phyloP scores from a whole-genome alignment of 179 eudicot genomes.

The Beta corolliflora region DNA sequence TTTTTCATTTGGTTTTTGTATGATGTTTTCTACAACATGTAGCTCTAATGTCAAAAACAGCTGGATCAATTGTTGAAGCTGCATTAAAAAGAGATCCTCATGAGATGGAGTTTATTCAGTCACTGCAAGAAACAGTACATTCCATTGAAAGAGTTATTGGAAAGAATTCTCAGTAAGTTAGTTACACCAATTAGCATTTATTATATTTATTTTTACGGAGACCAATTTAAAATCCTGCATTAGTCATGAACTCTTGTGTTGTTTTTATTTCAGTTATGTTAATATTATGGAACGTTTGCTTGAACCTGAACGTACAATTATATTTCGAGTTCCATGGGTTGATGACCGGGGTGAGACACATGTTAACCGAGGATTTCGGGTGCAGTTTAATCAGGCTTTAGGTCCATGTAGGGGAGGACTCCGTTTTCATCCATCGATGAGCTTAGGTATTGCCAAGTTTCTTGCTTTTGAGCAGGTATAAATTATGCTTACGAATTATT shows the following conservation, averaged over 20 bases:
- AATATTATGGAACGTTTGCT: slow-evolving; percentile 93
- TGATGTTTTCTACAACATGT: slow-evolving; percentile 35
- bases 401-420: slow-evolving; percentile 99
- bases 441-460: slow-evolving; percentile 90
- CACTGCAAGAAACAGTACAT: slow-evolving; percentile 86
- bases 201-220: not conserved
- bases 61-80: slow-evolving; percentile 97
- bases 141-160: slow-evolving; percentile 93
- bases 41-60: slow-evolving; percentile 99
- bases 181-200: slow-evolving; percentile 9
- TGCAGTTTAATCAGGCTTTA: slow-evolving; percentile 92
- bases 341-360: slow-evolving; percentile 97
- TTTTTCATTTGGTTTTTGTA: slow-evolving; percentile 15
- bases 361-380: slow-evolving; percentile 92
- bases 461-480: slow-evolving; percentile 95
- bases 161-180: slow-evolving; percentile 84
- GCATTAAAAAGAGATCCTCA: slow-evolving; percentile 95
- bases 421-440: slow-evolving; percentile 97
- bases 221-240: slow-evolving; percentile 11
- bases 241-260: slow-evolving; percentile 24
- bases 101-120: slow-evolving; percentile 93
- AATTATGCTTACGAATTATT: slow-evolving; percentile 1
- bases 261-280: slow-evolving; percentile 65
- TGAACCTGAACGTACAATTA: slow-evolving; percentile 92
- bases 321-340: slow-evolving; percentile 98